Conservation (phyloP, 139 green algal species). For the Chlamydomonas eustigma region DNA sequence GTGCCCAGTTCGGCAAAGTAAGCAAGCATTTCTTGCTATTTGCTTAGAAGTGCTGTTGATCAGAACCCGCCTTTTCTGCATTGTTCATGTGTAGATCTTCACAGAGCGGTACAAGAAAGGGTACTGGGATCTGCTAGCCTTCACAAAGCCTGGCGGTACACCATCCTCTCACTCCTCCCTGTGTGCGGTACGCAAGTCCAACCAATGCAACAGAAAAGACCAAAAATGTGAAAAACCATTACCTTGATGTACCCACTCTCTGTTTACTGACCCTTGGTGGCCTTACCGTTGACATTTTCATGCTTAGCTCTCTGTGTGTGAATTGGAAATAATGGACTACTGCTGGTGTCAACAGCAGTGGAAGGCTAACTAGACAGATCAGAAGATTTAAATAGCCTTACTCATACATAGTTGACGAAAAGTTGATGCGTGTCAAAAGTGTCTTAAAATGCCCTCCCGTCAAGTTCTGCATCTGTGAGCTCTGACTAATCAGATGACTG, state of each 20-base stretch:
- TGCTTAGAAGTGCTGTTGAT: background rate
- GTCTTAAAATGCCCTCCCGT: no score
- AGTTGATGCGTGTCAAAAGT: no score
- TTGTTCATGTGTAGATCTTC: conserved; percentile 66
- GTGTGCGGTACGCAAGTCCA: conserved; percentile 40
- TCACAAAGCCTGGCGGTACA: conserved; percentile 94
- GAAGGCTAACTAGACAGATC: no score
- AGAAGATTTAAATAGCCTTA: no score
- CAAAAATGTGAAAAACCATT: background rate
- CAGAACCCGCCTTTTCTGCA: background rate
- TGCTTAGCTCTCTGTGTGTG: background rate
- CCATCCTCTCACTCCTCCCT: conserved; percentile 94
- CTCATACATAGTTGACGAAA: no score
- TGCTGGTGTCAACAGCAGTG: no score
- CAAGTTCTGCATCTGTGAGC: no score
- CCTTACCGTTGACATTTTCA: background rate
- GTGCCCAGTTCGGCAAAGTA: conserved; percentile 82
- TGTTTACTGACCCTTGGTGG: background rate
- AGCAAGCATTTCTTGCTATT: background rate
- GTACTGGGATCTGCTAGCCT: conserved; percentile 68
- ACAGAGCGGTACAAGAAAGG: conserved; percentile 79
- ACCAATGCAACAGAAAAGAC: background rate
- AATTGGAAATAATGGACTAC: no score
- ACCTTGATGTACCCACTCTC: background rate
- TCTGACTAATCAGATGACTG: no score